Evolutionary conservation across 1,284 basidiomycete genomes (phyloP).

Genomic region (Thelephora terrestris): DNA sequence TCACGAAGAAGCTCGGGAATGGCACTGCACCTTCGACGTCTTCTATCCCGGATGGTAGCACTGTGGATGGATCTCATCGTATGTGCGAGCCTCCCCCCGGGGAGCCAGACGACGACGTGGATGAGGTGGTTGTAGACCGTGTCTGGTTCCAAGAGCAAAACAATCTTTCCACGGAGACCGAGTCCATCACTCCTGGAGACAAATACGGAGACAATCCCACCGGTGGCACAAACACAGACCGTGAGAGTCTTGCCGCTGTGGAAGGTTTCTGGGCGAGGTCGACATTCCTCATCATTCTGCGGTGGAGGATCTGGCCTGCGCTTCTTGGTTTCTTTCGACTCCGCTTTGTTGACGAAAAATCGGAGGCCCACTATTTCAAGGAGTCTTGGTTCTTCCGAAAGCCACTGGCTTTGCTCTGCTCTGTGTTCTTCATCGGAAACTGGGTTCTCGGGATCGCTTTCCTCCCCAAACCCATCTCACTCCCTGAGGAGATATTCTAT

Average conservation of each 20-base stretch:
- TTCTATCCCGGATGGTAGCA: conserved; percentile 28
- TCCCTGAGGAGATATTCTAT: conserved; percentile 50
- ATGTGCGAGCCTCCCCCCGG: conserved; percentile 19
- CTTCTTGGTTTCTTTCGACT: conserved; percentile 42
- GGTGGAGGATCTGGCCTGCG: conserved; percentile 32
- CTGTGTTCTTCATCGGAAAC: conserved; percentile 57
- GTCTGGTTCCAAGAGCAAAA: conserved; percentile 50
- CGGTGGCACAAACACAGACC: conserved; percentile 24
- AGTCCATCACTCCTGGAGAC: conserved; percentile 34
- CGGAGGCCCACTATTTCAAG: conserved; percentile 46
- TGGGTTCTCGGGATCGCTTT: conserved; percentile 57
- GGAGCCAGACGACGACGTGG: conserved; percentile 29
- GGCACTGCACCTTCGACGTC: conserved; percentile 33
- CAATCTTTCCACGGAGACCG: conserved; percentile 37
- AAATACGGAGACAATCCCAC: conserved; percentile 31
- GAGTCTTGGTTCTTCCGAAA: conserved; percentile 45
- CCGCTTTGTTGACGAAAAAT: conserved; percentile 45
- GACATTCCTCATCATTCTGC: conserved; percentile 22
- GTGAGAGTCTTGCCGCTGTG: conserved; percentile 20
- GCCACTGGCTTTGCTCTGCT: conserved; percentile 54
- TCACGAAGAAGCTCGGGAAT: conserved; percentile 32
- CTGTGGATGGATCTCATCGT: conserved; percentile 26
- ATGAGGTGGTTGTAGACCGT: conserved; percentile 66
- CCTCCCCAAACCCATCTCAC: conserved; percentile 32
- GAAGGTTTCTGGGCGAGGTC: conserved; percentile 23